phyloP scores from a whole-genome alignment of 768 basidiomycete genomes.

The Tricholoma saponaceum region DNA sequence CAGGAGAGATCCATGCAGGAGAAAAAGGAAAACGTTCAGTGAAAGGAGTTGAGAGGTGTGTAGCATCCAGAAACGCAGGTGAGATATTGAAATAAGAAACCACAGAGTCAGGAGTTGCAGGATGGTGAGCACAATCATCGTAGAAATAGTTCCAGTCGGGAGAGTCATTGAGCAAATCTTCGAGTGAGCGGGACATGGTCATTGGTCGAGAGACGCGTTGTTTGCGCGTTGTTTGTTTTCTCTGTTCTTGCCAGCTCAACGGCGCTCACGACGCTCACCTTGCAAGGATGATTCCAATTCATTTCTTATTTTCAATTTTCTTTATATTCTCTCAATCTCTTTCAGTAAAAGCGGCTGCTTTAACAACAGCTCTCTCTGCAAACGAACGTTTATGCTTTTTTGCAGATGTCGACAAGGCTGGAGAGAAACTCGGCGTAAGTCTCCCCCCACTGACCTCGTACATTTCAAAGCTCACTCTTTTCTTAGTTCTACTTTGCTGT shows the following conservation, averaged over 20 bases:
- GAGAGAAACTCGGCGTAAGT: slow-evolving; percentile 86
- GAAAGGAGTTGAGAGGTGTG: slow-evolving; percentile 2
- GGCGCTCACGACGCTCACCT: no score
- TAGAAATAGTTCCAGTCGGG: background rate
- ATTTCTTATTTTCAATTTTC: slow-evolving; percentile 23
- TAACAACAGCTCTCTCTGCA: slow-evolving; percentile 75
- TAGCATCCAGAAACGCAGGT: background rate
- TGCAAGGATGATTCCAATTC: background rate
- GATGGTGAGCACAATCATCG: no score
- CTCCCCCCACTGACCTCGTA: background rate
- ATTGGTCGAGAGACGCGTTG: background rate
- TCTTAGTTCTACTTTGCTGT: slow-evolving; percentile 96
- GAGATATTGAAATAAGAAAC: background rate
- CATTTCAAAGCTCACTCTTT: slow-evolving; percentile 8
- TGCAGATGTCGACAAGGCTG: slow-evolving; percentile 92
- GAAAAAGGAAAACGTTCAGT: slow-evolving; percentile 3
- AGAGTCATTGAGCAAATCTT: background rate
- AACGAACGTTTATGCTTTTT: slow-evolving; percentile 91
- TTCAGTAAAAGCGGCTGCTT: slow-evolving; percentile 50
- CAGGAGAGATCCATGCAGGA: slow-evolving; percentile 1
- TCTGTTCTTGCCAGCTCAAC: no score
- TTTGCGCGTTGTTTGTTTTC: background rate
- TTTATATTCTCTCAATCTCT: slow-evolving; percentile 32
- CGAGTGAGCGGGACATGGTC: background rate
- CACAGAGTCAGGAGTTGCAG: background rate